These are phyloP conservation scores for Hemerocallis citrina DNA, from an alignment of 106 monocot genomes.

Conservation along the genomic window DNA sequence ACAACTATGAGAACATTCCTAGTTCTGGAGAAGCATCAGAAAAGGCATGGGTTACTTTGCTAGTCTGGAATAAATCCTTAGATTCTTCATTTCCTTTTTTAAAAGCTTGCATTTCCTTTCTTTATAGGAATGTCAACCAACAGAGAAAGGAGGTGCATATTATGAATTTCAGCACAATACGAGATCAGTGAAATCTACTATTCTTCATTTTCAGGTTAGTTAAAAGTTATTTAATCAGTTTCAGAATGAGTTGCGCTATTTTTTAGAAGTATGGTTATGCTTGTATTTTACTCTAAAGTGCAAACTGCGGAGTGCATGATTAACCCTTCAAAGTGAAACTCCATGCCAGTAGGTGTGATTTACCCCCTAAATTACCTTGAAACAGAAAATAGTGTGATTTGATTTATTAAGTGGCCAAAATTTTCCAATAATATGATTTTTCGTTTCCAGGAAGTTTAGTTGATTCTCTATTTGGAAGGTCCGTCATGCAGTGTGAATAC, in stretches of 20 bases:
- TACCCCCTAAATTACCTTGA: no score
- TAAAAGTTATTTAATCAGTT: neutral
- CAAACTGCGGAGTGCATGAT: no score
- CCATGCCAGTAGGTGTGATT: no score
- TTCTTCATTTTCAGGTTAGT: conserved; percentile 90
- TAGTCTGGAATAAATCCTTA: neutral
- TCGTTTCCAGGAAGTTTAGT: no score
- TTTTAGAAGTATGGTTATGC: neutral
- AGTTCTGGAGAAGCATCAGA: conserved; percentile 50
- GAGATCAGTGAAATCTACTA: conserved; percentile 88
- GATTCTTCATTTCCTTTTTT: neutral
- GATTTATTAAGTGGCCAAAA: no score
- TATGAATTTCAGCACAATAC: conserved; percentile 76
- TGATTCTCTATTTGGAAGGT: no score
- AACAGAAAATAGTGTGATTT: no score
- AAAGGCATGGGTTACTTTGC: conserved; percentile 20
- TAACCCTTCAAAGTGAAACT: no score
- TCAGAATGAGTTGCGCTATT: no score
- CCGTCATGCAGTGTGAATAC: no score
- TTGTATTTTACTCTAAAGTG: no score
- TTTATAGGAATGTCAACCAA: conserved; percentile 54
- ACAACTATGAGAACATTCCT: conserved; percentile 58
- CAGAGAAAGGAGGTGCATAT: conserved; percentile 37
- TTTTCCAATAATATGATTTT: no score
- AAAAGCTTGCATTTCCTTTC: conserved; percentile 5